These are phyloP conservation scores for Melanopsichium pennsylvanicum DNA, from an alignment of 1,284 basidiomycete genomes.

Conservation along the genomic window DNA sequence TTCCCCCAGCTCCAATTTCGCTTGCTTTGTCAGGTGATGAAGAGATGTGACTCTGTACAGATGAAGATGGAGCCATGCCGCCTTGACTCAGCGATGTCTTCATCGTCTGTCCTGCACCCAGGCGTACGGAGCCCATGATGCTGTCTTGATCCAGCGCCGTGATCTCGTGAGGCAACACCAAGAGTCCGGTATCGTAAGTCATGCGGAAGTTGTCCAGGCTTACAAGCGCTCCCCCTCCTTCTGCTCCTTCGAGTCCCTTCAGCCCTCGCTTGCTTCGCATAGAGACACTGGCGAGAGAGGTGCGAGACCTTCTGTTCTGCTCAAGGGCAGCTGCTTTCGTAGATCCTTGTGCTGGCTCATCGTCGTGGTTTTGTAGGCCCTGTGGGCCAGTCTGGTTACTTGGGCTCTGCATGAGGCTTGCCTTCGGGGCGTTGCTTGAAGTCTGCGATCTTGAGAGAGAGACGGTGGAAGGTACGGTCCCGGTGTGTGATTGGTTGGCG, in stretches of 20 bases:
- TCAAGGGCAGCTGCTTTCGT: slow-evolving; percentile 28
- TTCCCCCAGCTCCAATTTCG: not conserved
- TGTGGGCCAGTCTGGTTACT: not conserved
- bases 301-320: slow-evolving; percentile 34
- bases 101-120: slow-evolving; percentile 15
- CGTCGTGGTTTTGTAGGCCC: not conserved
- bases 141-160: slow-evolving; percentile 47
- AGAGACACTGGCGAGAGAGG: slow-evolving; percentile 28
- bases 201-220: slow-evolving; percentile 46
- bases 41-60: slow-evolving; percentile 6
- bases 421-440: slow-evolving; percentile 22
- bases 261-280: slow-evolving; percentile 51
- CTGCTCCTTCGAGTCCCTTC: slow-evolving; percentile 50
- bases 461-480: slow-evolving; percentile 3
- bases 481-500: not conserved
- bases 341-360: slow-evolving; percentile 9
- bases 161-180: slow-evolving; percentile 47
- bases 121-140: slow-evolving; percentile 36
- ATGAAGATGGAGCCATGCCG: not conserved
- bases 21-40: not conserved
- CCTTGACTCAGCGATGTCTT: slow-evolving; percentile 19
- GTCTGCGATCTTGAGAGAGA: slow-evolving; percentile 27
- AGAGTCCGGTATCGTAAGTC: slow-evolving; percentile 43
- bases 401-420: slow-evolving; percentile 38
- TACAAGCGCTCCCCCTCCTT: slow-evolving; percentile 49